These are phyloP conservation scores for Trichoderma simmonsii DNA, from an alignment of 2,329 filamentous ascomycete species.

Conservation along the genomic window DNA sequence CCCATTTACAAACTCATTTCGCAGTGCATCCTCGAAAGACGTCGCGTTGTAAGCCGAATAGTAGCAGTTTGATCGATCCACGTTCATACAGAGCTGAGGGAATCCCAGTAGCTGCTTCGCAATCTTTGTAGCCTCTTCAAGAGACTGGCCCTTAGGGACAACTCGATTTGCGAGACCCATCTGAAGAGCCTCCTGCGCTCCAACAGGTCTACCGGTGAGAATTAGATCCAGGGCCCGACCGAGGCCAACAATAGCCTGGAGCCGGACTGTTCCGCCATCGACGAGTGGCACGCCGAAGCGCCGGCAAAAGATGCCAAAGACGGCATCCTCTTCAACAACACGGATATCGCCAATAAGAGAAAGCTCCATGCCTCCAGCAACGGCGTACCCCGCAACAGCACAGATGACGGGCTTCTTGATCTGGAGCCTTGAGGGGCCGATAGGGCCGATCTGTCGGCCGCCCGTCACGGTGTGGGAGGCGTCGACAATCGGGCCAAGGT, in stretches of 20 bases:
- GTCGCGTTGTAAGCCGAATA: conserved; percentile 47
- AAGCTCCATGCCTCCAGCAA: conserved; percentile 53
- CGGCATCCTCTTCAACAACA: conserved; percentile 49
- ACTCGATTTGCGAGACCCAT: conserved; percentile 54
- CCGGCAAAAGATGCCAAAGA: conserved; percentile 56
- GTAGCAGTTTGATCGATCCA: conserved; percentile 47
- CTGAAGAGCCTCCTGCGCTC: conserved; percentile 46
- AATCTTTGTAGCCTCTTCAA: conserved; percentile 47
- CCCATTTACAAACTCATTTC: conserved; percentile 38
- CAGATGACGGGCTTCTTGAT: conserved; percentile 51
- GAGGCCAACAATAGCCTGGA: conserved; percentile 50
- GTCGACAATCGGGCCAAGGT: conserved; percentile 18
- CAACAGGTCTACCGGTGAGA: conserved; percentile 49
- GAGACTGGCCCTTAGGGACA: conserved; percentile 46
- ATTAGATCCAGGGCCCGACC: conserved; percentile 56
- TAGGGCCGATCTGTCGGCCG: conserved; percentile 38
- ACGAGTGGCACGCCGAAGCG: conserved; percentile 36
- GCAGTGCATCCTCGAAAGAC: conserved; percentile 49
- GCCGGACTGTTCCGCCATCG: conserved; percentile 49
- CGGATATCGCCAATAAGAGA: conserved; percentile 52
- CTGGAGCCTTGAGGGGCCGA: conserved; percentile 50
- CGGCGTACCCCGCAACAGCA: conserved; percentile 51
- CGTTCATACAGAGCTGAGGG: conserved; percentile 51
- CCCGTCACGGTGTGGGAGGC: background rate
- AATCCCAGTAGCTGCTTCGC: conserved; percentile 47